These are phyloP conservation scores for Tetrahymena borealis DNA, from an alignment of 73 alveolate genomes.

Conservation along the genomic window DNA sequence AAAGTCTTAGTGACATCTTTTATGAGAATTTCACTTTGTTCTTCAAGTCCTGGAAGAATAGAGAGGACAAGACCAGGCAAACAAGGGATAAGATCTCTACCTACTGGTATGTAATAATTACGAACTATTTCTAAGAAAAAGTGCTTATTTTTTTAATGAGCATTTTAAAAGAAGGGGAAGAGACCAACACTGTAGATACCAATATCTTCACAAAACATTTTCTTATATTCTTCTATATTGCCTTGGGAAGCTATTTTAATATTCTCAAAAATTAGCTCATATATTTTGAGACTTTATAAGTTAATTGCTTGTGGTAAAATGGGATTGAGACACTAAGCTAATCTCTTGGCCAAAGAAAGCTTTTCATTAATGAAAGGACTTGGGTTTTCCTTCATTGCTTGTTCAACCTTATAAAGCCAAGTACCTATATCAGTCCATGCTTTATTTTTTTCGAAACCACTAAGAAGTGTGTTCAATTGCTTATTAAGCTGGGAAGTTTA, in stretches of 20 bases:
- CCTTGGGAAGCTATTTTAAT: conserved; percentile 9
- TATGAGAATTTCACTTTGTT: conserved; percentile 6
- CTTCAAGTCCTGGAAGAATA: conserved; percentile 41
- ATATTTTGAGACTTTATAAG: conserved; percentile 14
- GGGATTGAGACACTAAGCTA: conserved; percentile 45
- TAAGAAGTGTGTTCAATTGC: background rate
- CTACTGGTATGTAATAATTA: conserved; percentile 34
- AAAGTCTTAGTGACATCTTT: conserved; percentile 8
- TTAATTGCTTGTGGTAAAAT: conserved; percentile 15
- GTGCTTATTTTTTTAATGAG: conserved; percentile 31
- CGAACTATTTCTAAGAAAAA: conserved; percentile 14
- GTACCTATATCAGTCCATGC: conserved; percentile 47
- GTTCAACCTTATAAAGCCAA: conserved; percentile 23
- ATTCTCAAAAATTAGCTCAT: conserved; percentile 32
- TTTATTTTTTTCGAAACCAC: conserved; percentile 34
- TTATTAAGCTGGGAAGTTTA: background rate
- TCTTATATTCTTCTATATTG: conserved; percentile 5
- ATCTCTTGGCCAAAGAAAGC: conserved; percentile 27
- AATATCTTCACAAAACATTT: conserved; percentile 24
- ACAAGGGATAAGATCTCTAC: conserved; percentile 38
- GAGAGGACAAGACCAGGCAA: conserved; percentile 32
- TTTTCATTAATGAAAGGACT: conserved; percentile 35
- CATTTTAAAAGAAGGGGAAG: conserved; percentile 41
- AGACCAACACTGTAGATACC: conserved; percentile 32
- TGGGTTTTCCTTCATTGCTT: conserved; percentile 29